Evolutionary conservation across 345 rosid genomes (phyloP), one percentile per base, ranked within the genome.

Genomic region (Syzygium aromaticum): DNA sequence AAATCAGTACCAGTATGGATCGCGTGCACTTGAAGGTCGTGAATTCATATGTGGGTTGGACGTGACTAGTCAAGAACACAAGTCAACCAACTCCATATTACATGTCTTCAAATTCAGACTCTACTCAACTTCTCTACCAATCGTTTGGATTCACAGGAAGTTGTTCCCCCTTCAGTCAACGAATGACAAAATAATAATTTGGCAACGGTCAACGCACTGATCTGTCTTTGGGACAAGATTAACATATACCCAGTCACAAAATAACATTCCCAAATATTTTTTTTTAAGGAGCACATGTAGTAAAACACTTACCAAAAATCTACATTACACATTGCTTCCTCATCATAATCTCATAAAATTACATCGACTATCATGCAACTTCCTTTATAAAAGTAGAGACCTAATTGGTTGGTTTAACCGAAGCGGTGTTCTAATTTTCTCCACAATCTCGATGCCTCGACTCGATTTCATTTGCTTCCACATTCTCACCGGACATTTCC

Each of bases 401-500:
- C 49, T 33, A 73, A 73, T 73, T 73, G 21, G 23, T 38, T 19
- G 21, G 80, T 73, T 19, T 19, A 33, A 19, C 80, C 49, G 13
- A 73, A 73, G 80, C 25, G 2, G 49, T 19, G 49, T 73, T 33
- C 80, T 73, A 73, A 73, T 9, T 73, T 73, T 38, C 12, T 33
- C 19, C 80, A 9, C 80, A 27, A 38, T 73, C 80, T 73, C 49
- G 49, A 19, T 40, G 49, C 49, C 49, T 38, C 49, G 8, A 9
- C 80, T 73, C 80, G 11, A 25, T 12, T 19, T 33, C 80, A 19
- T 73, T 11, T 73, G 10, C 27, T 73, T 87, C 86, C 25, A 85
- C 85, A 25, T 84, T 78, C 91, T 94, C 98, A 8, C 95, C 93
- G 59, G 95, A 90, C 38, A 95, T 67, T 53, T 94, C 96, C 67